Evolutionary conservation across 495 filamentous ascomycete genomes (phyloP), one percentile per base, ranked within the genome.

Genomic region (Daldinia bambusicola): DNA sequence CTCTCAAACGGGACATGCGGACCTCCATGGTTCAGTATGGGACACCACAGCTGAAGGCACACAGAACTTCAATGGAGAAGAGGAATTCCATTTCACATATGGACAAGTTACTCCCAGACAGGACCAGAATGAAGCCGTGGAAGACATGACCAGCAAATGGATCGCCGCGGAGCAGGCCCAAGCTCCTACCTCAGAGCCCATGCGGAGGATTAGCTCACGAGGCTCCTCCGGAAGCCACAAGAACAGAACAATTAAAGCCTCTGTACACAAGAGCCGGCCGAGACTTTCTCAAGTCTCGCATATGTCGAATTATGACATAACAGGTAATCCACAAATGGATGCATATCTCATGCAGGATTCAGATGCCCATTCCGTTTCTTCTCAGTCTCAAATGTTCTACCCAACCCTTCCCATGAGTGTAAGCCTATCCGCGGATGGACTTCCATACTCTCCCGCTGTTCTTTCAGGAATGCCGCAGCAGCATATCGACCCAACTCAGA

Each of bases 1-100:
- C 76, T 83, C 80, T 81, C 83, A 85, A 60, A 83, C 83, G 80
- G 82, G 79, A 84, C 83, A 82, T 80, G 75, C 80, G 74, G 82
- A 83, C 80, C 81, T 82, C 20, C 70, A 71, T 63, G 78, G 83
- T 81, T 79, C 82, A 77, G 78, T 81, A 74, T 85, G 83, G 83
- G 83, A 84, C 61, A 62, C 83, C 75, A 78, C 82, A 80, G 77
- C 76, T 75, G 83, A 84, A 83, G 83, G 82, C 67, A 74, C 82
- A 83, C 83, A 85, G 82, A 84, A 83, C 82, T 84, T 84, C 70
- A 80, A 79, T 68, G 82, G 80, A 78, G 81, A 85, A 41, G 83
- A 83, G 77, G 83, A 85, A 61, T 84, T 77, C 71, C 73, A 80
- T 70, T 77, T 84, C 63, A 74, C 79, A 61, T 84, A 81, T 79